These are phyloP conservation scores for Physcia stellaris DNA, from an alignment of 495 filamentous ascomycete species.

Conservation along the genomic window DNA sequence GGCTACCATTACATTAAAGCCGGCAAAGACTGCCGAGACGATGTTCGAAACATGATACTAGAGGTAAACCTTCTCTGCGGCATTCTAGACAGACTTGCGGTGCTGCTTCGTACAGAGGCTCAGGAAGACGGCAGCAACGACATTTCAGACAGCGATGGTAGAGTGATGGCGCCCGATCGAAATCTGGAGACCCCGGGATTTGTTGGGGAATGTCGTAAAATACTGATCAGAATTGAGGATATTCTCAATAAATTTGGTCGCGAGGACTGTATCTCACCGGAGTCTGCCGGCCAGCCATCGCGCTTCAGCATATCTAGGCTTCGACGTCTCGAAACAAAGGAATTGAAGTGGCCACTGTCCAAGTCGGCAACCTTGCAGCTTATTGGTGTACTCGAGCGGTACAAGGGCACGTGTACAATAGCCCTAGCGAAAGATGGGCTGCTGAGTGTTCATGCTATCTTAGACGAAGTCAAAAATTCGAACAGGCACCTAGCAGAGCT, in stretches of 20 bases:
- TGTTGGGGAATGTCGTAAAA: constrained; percentile 2
- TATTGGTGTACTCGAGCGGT: constrained; percentile 1
- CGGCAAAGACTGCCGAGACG: not conserved
- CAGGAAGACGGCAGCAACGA: not conserved
- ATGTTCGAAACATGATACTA: not conserved
- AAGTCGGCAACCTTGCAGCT: not conserved
- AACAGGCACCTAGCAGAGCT: not conserved
- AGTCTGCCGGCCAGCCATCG: not conserved
- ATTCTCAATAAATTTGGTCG: constrained; percentile 2
- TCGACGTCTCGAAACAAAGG: constrained; percentile 1
- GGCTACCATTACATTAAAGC: constrained; percentile 1
- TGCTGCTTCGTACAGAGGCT: not conserved
- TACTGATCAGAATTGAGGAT: not conserved
- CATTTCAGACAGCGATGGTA: not conserved
- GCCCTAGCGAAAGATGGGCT: not conserved
- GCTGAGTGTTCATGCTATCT: not conserved
- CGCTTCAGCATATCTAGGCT: not conserved
- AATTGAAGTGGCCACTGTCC: constrained; percentile 4
- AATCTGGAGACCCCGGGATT: not conserved
- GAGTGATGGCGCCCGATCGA: too few relatives aligned
- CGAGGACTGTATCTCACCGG: not conserved
- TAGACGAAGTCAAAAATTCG: not conserved
- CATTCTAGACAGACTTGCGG: not conserved
- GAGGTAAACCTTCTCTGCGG: not conserved
- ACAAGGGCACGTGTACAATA: constrained; percentile 2